Percentiles rank a stretch among this genome's conserved stretches.
Conservation (phyloP, 1,284 basidiomycete species). For the Trametes pubescens region DNA sequence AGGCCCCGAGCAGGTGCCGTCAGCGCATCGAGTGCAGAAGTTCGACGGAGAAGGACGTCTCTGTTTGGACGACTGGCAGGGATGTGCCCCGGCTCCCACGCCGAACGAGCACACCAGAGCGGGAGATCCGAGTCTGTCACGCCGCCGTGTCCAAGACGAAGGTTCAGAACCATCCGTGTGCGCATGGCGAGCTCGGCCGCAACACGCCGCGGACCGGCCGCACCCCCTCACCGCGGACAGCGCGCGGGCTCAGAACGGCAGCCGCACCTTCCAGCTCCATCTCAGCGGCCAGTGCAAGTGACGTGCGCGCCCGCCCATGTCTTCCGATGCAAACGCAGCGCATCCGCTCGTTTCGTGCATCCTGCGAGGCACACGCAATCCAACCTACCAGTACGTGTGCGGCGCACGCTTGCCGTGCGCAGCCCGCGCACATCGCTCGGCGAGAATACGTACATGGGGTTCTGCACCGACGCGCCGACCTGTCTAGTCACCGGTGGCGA, state of each 20-base stretch:
- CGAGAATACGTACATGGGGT: neutral
- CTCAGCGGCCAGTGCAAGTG: neutral
- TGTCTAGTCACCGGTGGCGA: slow-evolving; percentile 11
- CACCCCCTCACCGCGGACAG: slow-evolving; percentile 1
- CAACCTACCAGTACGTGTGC: neutral
- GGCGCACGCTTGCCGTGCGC: slow-evolving; percentile 6
- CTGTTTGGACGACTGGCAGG: slow-evolving; percentile 1
- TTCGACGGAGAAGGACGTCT: slow-evolving; percentile 16
- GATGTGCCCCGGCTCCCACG: slow-evolving; percentile 22
- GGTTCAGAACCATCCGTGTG: neutral
- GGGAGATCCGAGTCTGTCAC: neutral
- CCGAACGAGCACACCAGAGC: slow-evolving; percentile 2
- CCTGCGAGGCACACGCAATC: neutral
- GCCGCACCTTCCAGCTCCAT: neutral
- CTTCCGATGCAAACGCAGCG: neutral
- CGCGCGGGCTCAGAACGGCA: slow-evolving; percentile 9
- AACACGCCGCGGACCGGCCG: neutral
- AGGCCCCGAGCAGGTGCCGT: slow-evolving; percentile 16
- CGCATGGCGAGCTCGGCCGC: neutral
- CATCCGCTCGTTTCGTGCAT: neutral
- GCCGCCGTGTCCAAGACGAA: neutral
- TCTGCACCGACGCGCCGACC: slow-evolving; percentile 1
- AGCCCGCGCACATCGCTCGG: neutral
- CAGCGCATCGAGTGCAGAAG: slow-evolving; percentile 12
- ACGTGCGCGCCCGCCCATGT: neutral